phyloP scores from a whole-genome alignment of 345 rosid genomes.

The Bretschneidera sinensis region DNA sequence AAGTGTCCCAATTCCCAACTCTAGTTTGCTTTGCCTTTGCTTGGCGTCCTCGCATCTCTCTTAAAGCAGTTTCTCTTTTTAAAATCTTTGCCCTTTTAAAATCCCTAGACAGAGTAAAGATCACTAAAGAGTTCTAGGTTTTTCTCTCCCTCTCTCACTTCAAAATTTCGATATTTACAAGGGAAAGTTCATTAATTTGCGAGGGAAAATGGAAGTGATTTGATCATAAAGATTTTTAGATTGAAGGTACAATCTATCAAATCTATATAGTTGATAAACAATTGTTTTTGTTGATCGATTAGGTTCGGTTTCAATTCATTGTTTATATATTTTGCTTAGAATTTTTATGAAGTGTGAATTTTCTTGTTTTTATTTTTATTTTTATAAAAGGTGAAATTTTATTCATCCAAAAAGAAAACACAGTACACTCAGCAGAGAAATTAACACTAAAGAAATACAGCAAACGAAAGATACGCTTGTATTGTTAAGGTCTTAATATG shows the following conservation, averaged over 20 bases:
- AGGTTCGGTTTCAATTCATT: background rate
- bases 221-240: no score
- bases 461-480: no score
- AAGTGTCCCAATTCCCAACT: no score
- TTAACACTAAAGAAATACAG: no score
- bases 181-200: background rate
- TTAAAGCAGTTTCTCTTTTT: background rate
- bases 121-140: background rate
- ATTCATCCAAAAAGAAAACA: no score
- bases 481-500: no score
- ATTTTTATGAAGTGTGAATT: no score
- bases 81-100: background rate
- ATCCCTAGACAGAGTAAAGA: conserved; percentile 10
- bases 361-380: no score
- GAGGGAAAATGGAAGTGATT: background rate
- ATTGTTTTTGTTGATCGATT: background rate
- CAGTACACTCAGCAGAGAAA: no score
- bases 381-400: no score
- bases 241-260: background rate
- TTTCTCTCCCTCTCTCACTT: background rate
- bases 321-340: background rate
- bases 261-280: background rate
- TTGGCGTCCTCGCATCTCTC: background rate
- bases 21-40: background rate
- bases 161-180: background rate